Evolutionary conservation across 2,329 filamentous ascomycete genomes (phyloP).

Genomic region (Xylariales sp.): DNA sequence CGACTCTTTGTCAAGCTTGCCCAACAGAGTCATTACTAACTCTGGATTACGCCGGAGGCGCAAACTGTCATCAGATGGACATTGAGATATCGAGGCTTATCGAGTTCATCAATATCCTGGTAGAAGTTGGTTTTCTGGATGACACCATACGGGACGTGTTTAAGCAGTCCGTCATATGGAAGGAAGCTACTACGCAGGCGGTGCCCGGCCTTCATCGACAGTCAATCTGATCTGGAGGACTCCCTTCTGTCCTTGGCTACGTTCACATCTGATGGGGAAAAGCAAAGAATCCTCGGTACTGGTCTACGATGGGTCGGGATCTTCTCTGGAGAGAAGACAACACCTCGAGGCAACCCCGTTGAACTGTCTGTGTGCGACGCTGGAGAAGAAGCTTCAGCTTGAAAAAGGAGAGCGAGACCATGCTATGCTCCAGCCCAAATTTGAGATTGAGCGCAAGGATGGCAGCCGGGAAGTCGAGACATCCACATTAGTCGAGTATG

Average conservation of each 20-base stretch:
- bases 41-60: too few species aligned
- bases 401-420: conserved; percentile 78
- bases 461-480: conserved; percentile 72
- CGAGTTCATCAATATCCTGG: conserved; percentile 80
- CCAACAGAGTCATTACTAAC: too few species aligned
- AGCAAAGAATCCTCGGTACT: conserved; percentile 62
- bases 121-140: conserved; percentile 82
- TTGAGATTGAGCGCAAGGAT: conserved; percentile 78
- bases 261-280: conserved; percentile 65
- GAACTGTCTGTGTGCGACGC: conserved; percentile 82
- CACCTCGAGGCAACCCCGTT: conserved; percentile 70
- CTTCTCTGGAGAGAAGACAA: conserved; percentile 66
- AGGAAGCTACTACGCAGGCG: conserved; percentile 72
- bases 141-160: conserved; percentile 64
- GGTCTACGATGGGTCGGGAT: conserved; percentile 69
- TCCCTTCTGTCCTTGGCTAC: conserved; percentile 71
- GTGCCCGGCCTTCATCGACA: conserved; percentile 65
- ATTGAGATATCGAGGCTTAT: conserved; percentile 82
- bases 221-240: conserved; percentile 64
- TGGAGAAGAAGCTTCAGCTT: conserved; percentile 90
- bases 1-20: too few species aligned
- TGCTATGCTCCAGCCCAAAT: conserved; percentile 72
- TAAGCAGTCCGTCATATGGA: conserved; percentile 68
- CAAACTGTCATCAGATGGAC: conserved; percentile 81
- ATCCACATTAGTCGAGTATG: conserved; percentile 78